These are phyloP conservation scores for Gryganskiella cystojenkinii DNA, from an alignment of 192 early-diverging fungal species.

Conservation along the genomic window DNA sequence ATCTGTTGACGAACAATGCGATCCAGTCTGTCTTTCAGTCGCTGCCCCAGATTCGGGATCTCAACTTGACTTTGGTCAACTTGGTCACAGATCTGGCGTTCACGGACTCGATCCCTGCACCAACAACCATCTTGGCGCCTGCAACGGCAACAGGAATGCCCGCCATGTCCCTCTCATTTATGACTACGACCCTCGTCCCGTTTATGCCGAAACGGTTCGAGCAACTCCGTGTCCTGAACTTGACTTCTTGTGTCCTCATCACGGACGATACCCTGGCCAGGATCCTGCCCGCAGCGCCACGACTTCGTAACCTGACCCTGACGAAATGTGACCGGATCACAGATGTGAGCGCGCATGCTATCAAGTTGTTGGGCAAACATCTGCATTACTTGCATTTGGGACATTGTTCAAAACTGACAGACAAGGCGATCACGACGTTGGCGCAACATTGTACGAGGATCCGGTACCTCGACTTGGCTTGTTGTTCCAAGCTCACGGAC, in stretches of 20 bases:
- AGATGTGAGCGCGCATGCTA: constrained; percentile 57
- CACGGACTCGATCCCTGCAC: constrained; percentile 14
- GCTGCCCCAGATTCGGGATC: constrained; percentile 60
- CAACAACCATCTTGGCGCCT: not conserved
- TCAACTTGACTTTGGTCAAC: constrained; percentile 54
- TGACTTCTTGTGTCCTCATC: constrained; percentile 56
- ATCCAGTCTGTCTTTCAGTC: constrained; percentile 56
- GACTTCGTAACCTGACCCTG: constrained; percentile 63
- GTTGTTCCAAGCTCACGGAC: constrained; percentile 64
- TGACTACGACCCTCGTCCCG: constrained; percentile 2
- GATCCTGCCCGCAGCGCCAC: constrained; percentile 61
- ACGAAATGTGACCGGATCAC: constrained; percentile 67
- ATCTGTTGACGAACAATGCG: constrained; percentile 56
- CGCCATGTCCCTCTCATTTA: constrained; percentile 1
- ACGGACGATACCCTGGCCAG: constrained; percentile 59
- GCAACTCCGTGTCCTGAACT: constrained; percentile 64
- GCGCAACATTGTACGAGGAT: constrained; percentile 61
- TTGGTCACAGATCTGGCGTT: constrained; percentile 56
- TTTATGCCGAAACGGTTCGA: constrained; percentile 44
- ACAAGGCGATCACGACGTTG: constrained; percentile 59
- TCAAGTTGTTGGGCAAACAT: constrained; percentile 62
- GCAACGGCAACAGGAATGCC: too few species aligned
- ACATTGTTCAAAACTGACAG: constrained; percentile 64
- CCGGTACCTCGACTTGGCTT: constrained; percentile 67
- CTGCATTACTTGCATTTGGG: constrained; percentile 70